These are phyloP conservation scores for Lodderomyces theae DNA, from an alignment of 1,139 yeast species.

Conservation along the genomic window DNA sequence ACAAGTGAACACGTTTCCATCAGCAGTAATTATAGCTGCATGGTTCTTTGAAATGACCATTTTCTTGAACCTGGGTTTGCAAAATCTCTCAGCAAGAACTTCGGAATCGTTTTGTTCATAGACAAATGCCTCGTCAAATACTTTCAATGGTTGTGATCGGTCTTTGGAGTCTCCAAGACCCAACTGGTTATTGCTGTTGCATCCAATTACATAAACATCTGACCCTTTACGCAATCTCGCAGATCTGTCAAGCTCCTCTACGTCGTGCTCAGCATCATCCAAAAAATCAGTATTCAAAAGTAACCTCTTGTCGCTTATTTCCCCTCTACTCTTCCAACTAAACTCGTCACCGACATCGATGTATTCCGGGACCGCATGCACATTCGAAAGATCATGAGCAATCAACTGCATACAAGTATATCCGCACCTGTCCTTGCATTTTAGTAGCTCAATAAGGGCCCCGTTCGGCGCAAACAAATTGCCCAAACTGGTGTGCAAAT, in stretches of 20 bases:
- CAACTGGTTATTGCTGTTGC: slow-evolving; percentile 61
- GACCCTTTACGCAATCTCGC: slow-evolving; percentile 48
- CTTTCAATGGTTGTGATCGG: slow-evolving; percentile 36
- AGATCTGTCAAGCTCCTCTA: slow-evolving; percentile 3
- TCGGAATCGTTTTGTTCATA: slow-evolving; percentile 6
- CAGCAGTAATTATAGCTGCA: slow-evolving; percentile 56
- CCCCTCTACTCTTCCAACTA: slow-evolving; percentile 15
- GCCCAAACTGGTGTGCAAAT: slow-evolving; percentile 19
- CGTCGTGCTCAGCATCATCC: slow-evolving; percentile 5
- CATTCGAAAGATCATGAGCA: slow-evolving; percentile 40
- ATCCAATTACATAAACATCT: slow-evolving; percentile 62
- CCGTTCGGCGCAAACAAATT: slow-evolving; percentile 20
- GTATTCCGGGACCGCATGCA: slow-evolving; percentile 45
- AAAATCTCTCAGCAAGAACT: slow-evolving; percentile 18
- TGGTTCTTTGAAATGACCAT: slow-evolving; percentile 64
- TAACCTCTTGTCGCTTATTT: background rate
- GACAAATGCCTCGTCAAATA: slow-evolving; percentile 19
- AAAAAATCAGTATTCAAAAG: background rate
- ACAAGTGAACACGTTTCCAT: slow-evolving; percentile 53
- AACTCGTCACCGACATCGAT: slow-evolving; percentile 32
- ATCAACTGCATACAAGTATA: slow-evolving; percentile 61
- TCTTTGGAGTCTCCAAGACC: slow-evolving; percentile 72
- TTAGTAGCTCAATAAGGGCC: slow-evolving; percentile 38
- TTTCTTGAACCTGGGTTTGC: slow-evolving; percentile 42
- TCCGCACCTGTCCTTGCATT: slow-evolving; percentile 65